A percentile compares a stretch with the other conserved stretches of the same genome.
Evolutionary conservation across 257 asterid genomes (phyloP).

Genomic region (Solanum okadae): DNA sequence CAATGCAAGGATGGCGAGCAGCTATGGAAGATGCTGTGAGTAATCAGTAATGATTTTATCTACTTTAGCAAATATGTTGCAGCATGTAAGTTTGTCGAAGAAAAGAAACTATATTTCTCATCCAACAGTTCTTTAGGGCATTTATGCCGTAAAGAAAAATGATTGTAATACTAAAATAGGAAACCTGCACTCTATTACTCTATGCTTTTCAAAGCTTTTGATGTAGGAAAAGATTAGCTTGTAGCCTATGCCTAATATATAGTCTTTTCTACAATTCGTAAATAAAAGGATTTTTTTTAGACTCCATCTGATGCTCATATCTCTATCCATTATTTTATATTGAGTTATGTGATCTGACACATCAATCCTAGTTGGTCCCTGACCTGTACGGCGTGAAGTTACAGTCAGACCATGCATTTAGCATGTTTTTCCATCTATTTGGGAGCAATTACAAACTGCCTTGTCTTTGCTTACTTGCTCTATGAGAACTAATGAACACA

Average conservation of each 20-base stretch:
- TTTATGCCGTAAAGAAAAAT: neutral
- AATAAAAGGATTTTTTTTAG: neutral
- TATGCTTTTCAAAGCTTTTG: neutral
- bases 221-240: neutral
- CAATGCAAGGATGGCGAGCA: slow-evolving; percentile 99
- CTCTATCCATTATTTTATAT: neutral
- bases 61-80: neutral
- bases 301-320: neutral
- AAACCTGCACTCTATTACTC: neutral
- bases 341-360: neutral
- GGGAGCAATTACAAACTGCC: neutral
- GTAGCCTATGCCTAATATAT: neutral
- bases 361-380: neutral
- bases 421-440: neutral
- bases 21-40: slow-evolving; percentile 98
- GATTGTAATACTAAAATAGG: neutral
- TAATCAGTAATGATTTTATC: neutral
- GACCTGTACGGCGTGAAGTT: neutral
- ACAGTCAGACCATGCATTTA: neutral
- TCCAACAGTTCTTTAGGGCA: neutral
- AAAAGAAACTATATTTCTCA: neutral
- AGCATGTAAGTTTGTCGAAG: neutral
- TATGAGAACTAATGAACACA: neutral
- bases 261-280: neutral
- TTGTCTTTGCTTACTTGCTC: neutral